Conservation (phyloP, 129 eudicot species). For the Lonicera japonica region DNA sequence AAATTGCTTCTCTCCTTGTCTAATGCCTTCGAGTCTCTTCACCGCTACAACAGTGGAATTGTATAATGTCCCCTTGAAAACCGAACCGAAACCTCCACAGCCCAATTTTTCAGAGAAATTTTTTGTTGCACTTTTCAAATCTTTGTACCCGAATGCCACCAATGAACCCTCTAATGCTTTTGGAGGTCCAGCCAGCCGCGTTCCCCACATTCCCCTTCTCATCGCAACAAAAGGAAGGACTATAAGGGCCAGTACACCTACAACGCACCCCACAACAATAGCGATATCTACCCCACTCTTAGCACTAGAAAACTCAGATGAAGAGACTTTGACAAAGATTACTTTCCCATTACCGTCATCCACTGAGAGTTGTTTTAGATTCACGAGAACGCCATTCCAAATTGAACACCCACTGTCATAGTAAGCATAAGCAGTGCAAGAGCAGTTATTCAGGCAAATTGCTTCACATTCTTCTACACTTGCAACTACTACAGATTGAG, state of each 20-base stretch:
- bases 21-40: slow-evolving; percentile 50
- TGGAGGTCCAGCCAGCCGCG: slow-evolving; percentile 8
- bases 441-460: slow-evolving; percentile 37
- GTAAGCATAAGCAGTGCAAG: slow-evolving; percentile 62
- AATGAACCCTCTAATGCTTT: slow-evolving; percentile 49
- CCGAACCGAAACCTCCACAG: slow-evolving; percentile 59
- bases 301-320: slow-evolving; percentile 31
- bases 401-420: slow-evolving; percentile 29
- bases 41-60: slow-evolving; percentile 56
- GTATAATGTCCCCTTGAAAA: slow-evolving; percentile 43
- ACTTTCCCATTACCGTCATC: slow-evolving; percentile 29
- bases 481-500: slow-evolving; percentile 11
- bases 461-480: slow-evolving; percentile 32
- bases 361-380: slow-evolving; percentile 33
- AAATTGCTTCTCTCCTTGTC: slow-evolving; percentile 73
- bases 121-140: slow-evolving; percentile 47
- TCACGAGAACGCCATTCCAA: slow-evolving; percentile 53
- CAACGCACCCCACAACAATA: slow-evolving; percentile 34
- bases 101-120: slow-evolving; percentile 51
- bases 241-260: slow-evolving; percentile 17
- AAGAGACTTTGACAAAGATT: slow-evolving; percentile 41
- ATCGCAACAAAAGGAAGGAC: slow-evolving; percentile 20
- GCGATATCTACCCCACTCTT: slow-evolving; percentile 27
- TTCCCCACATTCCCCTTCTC: slow-evolving; percentile 21
- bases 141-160: slow-evolving; percentile 52